phyloP scores from a whole-genome alignment of 306 rosid species.

The Castanea mollissima region DNA sequence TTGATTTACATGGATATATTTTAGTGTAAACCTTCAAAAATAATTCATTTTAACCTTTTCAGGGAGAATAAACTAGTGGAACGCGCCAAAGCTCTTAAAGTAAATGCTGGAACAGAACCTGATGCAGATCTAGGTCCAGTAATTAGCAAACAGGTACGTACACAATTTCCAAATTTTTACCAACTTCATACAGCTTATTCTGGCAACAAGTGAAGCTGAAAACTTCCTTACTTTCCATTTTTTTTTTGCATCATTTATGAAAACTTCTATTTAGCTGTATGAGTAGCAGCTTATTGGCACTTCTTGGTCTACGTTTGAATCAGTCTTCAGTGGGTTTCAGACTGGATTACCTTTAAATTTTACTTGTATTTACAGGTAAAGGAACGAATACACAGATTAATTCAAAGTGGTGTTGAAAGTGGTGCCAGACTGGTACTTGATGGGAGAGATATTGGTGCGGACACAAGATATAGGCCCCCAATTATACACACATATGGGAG shows the following conservation, averaged over 20 bases:
- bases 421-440: constrained; percentile 82
- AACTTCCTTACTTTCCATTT: background rate
- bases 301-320: background rate
- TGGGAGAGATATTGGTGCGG: too few species aligned
- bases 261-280: background rate
- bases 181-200: background rate
- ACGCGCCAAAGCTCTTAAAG: constrained; percentile 68
- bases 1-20: background rate
- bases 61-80: constrained; percentile 74
- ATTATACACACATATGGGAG: too few species aligned
- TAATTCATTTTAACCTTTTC: constrained; percentile 19
- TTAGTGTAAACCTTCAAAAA: background rate
- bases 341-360: constrained; percentile 17
- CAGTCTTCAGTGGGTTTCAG: background rate
- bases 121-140: constrained; percentile 97
- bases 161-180: background rate
- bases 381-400: constrained; percentile 72
- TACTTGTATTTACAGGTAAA: constrained; percentile 54
- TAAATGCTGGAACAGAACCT: constrained; percentile 85
- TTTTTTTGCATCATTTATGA: background rate
- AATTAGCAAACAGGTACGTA: constrained; percentile 77
- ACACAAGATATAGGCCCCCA: too few species aligned
- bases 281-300: background rate
- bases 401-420: constrained; percentile 81
- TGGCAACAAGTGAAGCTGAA: background rate